phyloP scores from a whole-genome alignment of 371 early-diverging fungal genomes.

The Mucor circinelloides region DNA sequence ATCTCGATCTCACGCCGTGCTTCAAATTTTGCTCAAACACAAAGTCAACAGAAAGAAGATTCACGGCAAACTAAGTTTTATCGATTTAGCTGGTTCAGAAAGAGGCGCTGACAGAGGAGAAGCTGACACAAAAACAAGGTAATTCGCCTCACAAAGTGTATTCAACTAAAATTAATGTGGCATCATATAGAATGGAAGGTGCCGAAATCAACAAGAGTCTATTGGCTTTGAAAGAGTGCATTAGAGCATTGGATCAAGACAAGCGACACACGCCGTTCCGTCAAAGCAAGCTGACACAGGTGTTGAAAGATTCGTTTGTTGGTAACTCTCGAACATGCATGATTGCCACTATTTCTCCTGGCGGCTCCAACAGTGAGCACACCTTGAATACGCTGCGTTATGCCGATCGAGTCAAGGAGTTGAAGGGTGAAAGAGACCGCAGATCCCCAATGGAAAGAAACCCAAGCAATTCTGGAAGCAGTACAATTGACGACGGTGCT shows the following conservation, averaged over 20 bases:
- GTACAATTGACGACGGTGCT: not conserved
- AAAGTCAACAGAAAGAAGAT: constrained; percentile 57
- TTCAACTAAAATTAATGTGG: not conserved
- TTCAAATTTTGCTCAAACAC: constrained; percentile 86
- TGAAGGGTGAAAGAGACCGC: constrained; percentile 69
- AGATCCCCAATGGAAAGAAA: constrained; percentile 9
- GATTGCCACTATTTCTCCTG: constrained; percentile 96
- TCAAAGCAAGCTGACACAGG: constrained; percentile 95
- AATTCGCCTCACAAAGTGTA: constrained; percentile 18
- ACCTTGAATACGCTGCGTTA: constrained; percentile 97
- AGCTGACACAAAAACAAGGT: constrained; percentile 85
- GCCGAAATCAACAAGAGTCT: constrained; percentile 98
- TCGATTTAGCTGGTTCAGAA: constrained; percentile 99
- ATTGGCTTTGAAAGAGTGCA: constrained; percentile 96
- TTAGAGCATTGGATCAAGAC: constrained; percentile 92
- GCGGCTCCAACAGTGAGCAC: constrained; percentile 90
- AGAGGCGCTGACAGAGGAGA: constrained; percentile 98
- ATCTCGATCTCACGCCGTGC: constrained; percentile 96
- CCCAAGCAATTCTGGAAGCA: constrained; percentile 16
- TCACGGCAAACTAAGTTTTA: constrained; percentile 92
- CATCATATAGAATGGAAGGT: constrained; percentile 80
- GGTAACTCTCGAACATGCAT: constrained; percentile 95
- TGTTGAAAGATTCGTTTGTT: constrained; percentile 93
- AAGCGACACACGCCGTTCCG: constrained; percentile 94
- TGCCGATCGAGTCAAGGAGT: constrained; percentile 93